A percentile compares a stretch with the other conserved stretches of the same genome.
phyloP scores from a whole-genome alignment of 768 basidiomycete genomes.

The Psilocybe tampanensis region DNA sequence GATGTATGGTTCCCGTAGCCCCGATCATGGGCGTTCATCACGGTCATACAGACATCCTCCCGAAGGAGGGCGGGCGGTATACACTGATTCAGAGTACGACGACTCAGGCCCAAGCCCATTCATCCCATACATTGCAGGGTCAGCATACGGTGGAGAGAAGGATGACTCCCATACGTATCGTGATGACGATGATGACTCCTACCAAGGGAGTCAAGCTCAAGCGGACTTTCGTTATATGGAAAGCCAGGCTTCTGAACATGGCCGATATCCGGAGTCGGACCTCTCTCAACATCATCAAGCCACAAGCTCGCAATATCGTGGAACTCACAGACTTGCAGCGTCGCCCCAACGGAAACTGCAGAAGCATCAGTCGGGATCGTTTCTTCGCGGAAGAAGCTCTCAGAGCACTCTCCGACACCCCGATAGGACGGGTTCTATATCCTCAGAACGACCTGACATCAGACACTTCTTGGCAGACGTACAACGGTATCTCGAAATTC shows the following conservation, averaged over 20 bases:
- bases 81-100: conserved; percentile 15
- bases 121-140: neutral
- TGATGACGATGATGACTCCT: neutral
- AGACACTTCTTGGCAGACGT: conserved; percentile 15
- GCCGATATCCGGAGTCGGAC: neutral
- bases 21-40: conserved; percentile 3
- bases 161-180: neutral
- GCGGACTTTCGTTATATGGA: neutral
- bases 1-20: neutral
- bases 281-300: neutral
- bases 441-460: neutral
- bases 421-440: neutral
- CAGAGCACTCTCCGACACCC: neutral
- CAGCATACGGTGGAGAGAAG: neutral
- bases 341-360: neutral
- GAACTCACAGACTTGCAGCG: neutral
- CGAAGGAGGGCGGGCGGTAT: conserved; percentile 1
- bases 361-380: neutral
- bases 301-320: neutral
- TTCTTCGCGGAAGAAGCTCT: neutral
- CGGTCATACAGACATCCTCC: neutral
- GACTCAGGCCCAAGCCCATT: conserved; percentile 2
- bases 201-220: neutral
- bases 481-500: conserved; percentile 10
- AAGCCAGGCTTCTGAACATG: neutral